Base-by-base conservation (phyloP, 495 filamentous ascomycete genomes). In the Talaromyces proteolyticus region DNA sequence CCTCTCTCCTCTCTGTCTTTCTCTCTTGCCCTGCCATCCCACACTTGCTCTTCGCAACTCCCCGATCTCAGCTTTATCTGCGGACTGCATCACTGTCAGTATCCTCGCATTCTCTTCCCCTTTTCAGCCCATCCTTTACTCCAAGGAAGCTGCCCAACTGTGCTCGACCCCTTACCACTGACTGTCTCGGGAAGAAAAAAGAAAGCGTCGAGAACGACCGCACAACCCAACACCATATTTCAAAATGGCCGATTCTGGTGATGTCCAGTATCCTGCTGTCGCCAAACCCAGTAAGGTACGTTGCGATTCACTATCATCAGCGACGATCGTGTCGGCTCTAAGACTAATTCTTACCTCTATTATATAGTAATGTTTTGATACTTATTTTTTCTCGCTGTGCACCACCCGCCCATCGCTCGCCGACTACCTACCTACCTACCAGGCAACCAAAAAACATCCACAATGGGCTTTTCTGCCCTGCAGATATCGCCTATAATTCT, bases 261-360 rank as follows among this genome's bases (percentile, higher is more conserved):
- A 68, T 52, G 68, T 74, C 57, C 67, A 57, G 58, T 74, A 74
- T 50, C 67, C 71, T 41, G 58, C 66, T 57, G 57, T 68, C 53
- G 66, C 63, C 53, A 59, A 54, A 48, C 43, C 34, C 53, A 61
- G 71, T 74, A 66, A 74, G 71, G 71, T 74, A 66, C 29, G 68
- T 54, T 44, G 54, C 42, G 41, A 53, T 50, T 47, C 23, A 10
- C 5, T 11, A 42, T 23, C 40, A 16, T 11, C 21, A 42, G 4
- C 40, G 17, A 42, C 17, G 4, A 16, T 16, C 21, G 8, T 19
- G 21, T 11, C n/a, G 5, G 16, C 20, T 26, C 23, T n/a, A 20
- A 44, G 42, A 8, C 17, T 22, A 14, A 22, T 20, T 34, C 34
- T 17, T 34, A 1, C 8, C 2, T 34, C 10, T 36, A 19, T 47